Conservation (phyloP, 2,329 filamentous ascomycete species). For the Botrytis squamosa region DNA sequence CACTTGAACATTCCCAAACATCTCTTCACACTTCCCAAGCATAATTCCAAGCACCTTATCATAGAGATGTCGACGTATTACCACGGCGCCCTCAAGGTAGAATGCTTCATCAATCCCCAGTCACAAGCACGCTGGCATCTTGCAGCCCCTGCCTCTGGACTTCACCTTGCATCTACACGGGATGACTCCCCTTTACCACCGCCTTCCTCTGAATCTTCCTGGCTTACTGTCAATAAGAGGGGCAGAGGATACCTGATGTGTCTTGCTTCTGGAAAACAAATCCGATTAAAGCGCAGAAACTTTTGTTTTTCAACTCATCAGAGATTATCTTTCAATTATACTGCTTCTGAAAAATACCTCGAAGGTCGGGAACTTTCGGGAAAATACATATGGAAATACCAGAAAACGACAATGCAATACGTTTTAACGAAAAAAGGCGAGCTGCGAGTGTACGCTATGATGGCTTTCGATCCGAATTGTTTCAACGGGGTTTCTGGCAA, state of each 20-base stretch:
- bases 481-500: not conserved
- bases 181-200: not conserved
- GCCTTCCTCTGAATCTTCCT: not conserved
- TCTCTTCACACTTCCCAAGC: no score
- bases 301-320: not conserved
- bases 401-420: not conserved
- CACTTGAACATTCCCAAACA: not conserved
- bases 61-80: not conserved
- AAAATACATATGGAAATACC: not conserved
- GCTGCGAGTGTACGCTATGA: not conserved
- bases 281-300: not conserved
- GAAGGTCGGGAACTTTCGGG: not conserved
- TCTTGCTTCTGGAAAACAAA: not conserved
- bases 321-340: not conserved
- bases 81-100: not conserved
- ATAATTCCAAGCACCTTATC: not conserved
- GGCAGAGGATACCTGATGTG: not conserved
- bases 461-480: not conserved
- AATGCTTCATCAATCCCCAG: not conserved
- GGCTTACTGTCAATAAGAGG: not conserved
- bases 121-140: not conserved
- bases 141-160: not conserved
- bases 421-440: not conserved
- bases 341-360: not conserved
- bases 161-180: not conserved